Base-by-base conservation (phyloP, 2,329 filamentous ascomycete species). In the Madurella mycetomatis region DNA sequence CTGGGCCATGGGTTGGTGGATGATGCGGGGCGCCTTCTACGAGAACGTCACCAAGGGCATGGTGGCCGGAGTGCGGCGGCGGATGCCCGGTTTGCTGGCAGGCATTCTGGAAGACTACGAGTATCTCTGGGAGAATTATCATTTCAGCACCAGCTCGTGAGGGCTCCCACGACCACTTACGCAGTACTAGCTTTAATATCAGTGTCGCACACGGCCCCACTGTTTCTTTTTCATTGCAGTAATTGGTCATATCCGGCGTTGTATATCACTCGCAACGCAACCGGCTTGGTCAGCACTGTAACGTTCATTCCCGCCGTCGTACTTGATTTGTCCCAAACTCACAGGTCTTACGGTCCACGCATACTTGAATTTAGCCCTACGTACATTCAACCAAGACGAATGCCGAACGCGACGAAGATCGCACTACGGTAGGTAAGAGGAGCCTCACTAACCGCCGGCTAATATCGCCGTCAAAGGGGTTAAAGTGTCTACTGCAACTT, bases 101-200 rank as follows among this genome's bases (percentile, higher is more conserved):
- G 90, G 88, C 54, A 87, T 99, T 44, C 72, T 97, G 59, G 91
- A 96, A 68, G 94, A 99, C 70, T 99, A 99, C 69, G 90, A 96
- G 71, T 97, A 95, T 69, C 77, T 99, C 32, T 99, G 94, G 94
- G 91, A 96, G 72, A 92, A 95, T 65, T 97, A 96, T 71, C 95
- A 97, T 72, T 99, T 97, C 71, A 83, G 80, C 69, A 83, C 81
- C 37, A 81, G 78, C 52, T 55, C 64, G 3, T 68, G 57, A 65
- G 41, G 39, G 37, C 13, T 49, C 19, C n/a, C 15, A 5, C 32
- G 13, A 34, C 19, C 5, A 41, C 4, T 15, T n/a, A n/a, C n/a
- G n/a, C n/a, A n/a, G 9, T 15, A n/a, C 13, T 41, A 5, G 39
- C 15, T 16, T 41, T 25, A 25, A 25, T 25, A 25, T 25, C 25